Percentiles rank a stretch among this genome's conserved stretches.
Evolutionary conservation across 2,329 filamentous ascomycete genomes (phyloP).

Genomic region (Penicillium occitanis): DNA sequence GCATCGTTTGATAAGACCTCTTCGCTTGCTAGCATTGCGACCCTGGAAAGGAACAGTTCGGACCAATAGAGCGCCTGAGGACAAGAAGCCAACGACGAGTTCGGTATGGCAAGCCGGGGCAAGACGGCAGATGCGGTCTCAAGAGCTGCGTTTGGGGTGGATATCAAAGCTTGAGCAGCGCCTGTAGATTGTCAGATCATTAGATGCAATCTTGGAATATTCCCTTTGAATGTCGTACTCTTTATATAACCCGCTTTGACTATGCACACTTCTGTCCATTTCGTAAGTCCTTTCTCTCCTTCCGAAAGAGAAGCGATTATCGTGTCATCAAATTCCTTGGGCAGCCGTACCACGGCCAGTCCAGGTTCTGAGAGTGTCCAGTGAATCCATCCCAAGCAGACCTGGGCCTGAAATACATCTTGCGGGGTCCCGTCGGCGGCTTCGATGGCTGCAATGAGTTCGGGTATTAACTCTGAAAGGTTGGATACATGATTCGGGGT

Average conservation of each 20-base stretch:
- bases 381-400: constrained; percentile 82
- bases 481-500: constrained; percentile 39
- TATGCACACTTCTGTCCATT: constrained; percentile 81
- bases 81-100: constrained; percentile 46
- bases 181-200: constrained; percentile 38
- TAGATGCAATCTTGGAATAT: neutral
- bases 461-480: constrained; percentile 42
- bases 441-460: constrained; percentile 55
- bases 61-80: constrained; percentile 74
- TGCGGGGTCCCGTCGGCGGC: constrained; percentile 54
- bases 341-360: constrained; percentile 61
- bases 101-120: constrained; percentile 55
- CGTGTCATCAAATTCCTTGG: constrained; percentile 60
- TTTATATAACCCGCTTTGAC: constrained; percentile 77
- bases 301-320: constrained; percentile 55
- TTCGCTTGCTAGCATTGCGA: constrained; percentile 67
- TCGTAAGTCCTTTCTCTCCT: constrained; percentile 55
- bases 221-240: constrained; percentile 51
- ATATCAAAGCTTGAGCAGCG: constrained; percentile 46
- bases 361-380: constrained; percentile 72
- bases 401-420: constrained; percentile 71
- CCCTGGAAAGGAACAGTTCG: constrained; percentile 73
- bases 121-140: constrained; percentile 66
- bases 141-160: constrained; percentile 58
- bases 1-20: constrained; percentile 36